These are phyloP conservation scores for Aspergillus carlsbadensis DNA, from an alignment of 495 filamentous ascomycete genomes.

Conservation along the genomic window DNA sequence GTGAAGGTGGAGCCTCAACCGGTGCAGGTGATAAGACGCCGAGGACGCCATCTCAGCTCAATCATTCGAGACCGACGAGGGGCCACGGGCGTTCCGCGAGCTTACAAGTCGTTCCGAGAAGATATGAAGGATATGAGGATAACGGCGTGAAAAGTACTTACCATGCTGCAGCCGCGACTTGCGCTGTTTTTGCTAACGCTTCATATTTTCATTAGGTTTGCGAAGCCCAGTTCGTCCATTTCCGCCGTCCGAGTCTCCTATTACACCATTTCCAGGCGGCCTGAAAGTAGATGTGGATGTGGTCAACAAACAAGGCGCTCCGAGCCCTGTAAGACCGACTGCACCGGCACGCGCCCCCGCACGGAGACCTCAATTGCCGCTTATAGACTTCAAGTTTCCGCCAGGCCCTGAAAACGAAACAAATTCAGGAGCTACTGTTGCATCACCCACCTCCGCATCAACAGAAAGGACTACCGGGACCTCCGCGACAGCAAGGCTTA, in stretches of 20 bases:
- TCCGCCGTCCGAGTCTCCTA: slow-evolving; percentile 31
- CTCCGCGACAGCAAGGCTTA: slow-evolving; percentile 13
- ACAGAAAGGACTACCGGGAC: slow-evolving; percentile 19
- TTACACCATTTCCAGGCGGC: slow-evolving; percentile 22
- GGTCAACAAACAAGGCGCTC: slow-evolving; percentile 20
- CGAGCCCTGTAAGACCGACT: slow-evolving; percentile 27
- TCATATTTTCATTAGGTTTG: slow-evolving; percentile 13
- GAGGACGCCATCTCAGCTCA: slow-evolving; percentile 37
- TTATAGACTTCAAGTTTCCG: slow-evolving; percentile 72
- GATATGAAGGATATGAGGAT: slow-evolving; percentile 46
- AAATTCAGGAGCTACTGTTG: slow-evolving; percentile 32
- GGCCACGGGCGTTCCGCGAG: slow-evolving; percentile 81
- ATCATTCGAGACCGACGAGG: slow-evolving; percentile 45
- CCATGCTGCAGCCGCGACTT: background rate
- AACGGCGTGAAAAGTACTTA: slow-evolving; percentile 41
- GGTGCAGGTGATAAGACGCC: slow-evolving; percentile 41
- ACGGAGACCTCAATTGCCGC: slow-evolving; percentile 40
- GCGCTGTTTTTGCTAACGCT: background rate
- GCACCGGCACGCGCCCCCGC: slow-evolving; percentile 30
- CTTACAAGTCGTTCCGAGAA: slow-evolving; percentile 70
- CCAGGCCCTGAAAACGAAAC: slow-evolving; percentile 38
- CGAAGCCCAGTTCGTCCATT: slow-evolving; percentile 28
- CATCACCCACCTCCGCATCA: slow-evolving; percentile 32
- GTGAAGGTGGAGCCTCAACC: slow-evolving; percentile 39
- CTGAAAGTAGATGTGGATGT: slow-evolving; percentile 34